phyloP scores from a whole-genome alignment of 495 filamentous ascomycete species.

The Thermothielavioides terrestris region DNA sequence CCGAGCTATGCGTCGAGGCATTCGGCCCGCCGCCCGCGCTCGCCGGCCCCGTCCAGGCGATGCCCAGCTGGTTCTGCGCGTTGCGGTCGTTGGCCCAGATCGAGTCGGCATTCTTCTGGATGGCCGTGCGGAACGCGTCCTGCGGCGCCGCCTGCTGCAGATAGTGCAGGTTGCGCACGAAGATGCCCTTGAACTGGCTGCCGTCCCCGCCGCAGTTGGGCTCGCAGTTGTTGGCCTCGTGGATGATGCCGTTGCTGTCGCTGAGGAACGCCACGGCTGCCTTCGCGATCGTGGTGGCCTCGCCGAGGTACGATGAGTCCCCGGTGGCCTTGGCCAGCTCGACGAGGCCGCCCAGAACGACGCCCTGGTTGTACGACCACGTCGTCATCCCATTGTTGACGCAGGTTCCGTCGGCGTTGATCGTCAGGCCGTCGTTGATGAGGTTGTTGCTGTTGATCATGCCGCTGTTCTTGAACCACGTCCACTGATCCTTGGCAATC shows the following conservation, averaged over 20 bases:
- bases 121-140: constrained; percentile 43
- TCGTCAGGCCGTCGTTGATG: constrained; percentile 61
- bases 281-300: constrained; percentile 56
- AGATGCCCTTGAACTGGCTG: constrained; percentile 71
- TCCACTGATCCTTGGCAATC: constrained; percentile 52
- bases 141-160: constrained; percentile 47
- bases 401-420: constrained; percentile 40
- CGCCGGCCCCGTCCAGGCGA: constrained; percentile 52
- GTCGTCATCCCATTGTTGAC: constrained; percentile 55
- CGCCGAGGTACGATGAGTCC: constrained; percentile 42
- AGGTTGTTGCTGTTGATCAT: constrained; percentile 57
- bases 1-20: constrained; percentile 53
- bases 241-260: constrained; percentile 52
- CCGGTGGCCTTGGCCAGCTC: constrained; percentile 52
- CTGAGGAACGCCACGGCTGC: constrained; percentile 51
- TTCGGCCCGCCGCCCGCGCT: constrained; percentile 37
- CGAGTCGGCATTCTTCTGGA: constrained; percentile 53
- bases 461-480: constrained; percentile 58
- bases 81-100: constrained; percentile 59
- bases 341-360: constrained; percentile 62
- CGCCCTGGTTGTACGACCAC: constrained; percentile 78
- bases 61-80: constrained; percentile 42
- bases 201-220: constrained; percentile 53
- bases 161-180: constrained; percentile 59
- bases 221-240: constrained; percentile 50